Evolutionary conservation across 2,329 filamentous ascomycete genomes (phyloP).

Genomic region (Trichoderma koningii): DNA sequence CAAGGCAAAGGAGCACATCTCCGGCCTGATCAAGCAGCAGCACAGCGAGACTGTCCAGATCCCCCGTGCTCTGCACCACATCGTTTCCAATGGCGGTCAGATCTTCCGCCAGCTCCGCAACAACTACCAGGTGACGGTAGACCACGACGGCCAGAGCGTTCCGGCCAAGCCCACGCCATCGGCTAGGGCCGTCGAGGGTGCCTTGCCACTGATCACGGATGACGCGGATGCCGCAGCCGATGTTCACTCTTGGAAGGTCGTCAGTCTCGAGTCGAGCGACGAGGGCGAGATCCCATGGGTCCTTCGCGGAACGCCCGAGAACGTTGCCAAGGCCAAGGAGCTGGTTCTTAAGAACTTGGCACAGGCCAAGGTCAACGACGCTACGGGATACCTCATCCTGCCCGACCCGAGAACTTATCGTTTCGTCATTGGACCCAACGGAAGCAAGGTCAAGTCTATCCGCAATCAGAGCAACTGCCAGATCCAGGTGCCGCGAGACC

Average conservation of each 20-base stretch:
- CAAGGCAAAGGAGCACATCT: constrained; percentile 84
- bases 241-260: constrained; percentile 79
- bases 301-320: constrained; percentile 75
- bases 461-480: constrained; percentile 89
- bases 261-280: constrained; percentile 63
- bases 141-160: constrained; percentile 79
- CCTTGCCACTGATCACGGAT: constrained; percentile 91
- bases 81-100: constrained; percentile 82
- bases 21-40: constrained; percentile 76
- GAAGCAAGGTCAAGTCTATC: constrained; percentile 89
- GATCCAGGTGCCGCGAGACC: constrained; percentile 87
- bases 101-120: constrained; percentile 90
- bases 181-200: constrained; percentile 58
- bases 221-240: constrained; percentile 66
- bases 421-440: constrained; percentile 84
- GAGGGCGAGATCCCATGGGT: constrained; percentile 85
- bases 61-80: constrained; percentile 79
- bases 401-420: constrained; percentile 89
- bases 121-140: constrained; percentile 85
- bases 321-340: constrained; percentile 77
- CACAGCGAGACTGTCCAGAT: constrained; percentile 86
- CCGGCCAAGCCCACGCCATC: constrained; percentile 67
- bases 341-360: constrained; percentile 72
- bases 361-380: constrained; percentile 67
- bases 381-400: constrained; percentile 84